These are phyloP conservation scores for Fusarium proliferatum DNA, from an alignment of 2,329 filamentous ascomycete species.

Conservation along the genomic window DNA sequence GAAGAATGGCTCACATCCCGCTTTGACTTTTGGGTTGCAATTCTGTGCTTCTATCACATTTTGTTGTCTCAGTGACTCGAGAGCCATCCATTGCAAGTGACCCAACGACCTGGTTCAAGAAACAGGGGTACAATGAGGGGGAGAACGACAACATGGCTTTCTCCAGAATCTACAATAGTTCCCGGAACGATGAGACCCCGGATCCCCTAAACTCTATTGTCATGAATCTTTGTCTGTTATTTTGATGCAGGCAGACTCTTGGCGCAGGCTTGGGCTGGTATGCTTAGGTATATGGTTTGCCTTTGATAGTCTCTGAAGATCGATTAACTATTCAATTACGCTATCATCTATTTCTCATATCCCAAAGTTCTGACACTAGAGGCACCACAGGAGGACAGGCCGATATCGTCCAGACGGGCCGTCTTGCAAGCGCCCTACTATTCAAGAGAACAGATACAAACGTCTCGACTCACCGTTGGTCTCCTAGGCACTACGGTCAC, in stretches of 20 bases:
- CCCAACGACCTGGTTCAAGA: neutral
- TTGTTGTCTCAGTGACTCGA: neutral
- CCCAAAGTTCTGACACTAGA: neutral
- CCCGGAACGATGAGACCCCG: neutral
- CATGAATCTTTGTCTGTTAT: neutral
- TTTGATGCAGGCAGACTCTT: neutral
- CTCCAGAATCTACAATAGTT: neutral
- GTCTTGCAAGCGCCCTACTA: neutral
- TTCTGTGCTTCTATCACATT: slow-evolving; percentile 4
- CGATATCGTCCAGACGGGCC: neutral
- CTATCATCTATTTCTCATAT: neutral
- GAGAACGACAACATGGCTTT: neutral
- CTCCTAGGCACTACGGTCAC: neutral
- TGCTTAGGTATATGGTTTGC: neutral
- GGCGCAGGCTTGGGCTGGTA: neutral
- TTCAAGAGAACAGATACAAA: neutral
- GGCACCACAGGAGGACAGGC: neutral
- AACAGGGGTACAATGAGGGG: neutral
- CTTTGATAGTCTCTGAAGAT: neutral
- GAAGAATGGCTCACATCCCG: neutral
- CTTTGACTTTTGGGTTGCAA: neutral
- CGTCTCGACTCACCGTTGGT: neutral
- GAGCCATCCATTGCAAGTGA: neutral
- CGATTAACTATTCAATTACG: neutral
- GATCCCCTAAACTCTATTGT: neutral